Percentiles rank a stretch among this genome's conserved stretches.
phyloP scores from a whole-genome alignment of 768 basidiomycete species.

The Calocybe indica region DNA sequence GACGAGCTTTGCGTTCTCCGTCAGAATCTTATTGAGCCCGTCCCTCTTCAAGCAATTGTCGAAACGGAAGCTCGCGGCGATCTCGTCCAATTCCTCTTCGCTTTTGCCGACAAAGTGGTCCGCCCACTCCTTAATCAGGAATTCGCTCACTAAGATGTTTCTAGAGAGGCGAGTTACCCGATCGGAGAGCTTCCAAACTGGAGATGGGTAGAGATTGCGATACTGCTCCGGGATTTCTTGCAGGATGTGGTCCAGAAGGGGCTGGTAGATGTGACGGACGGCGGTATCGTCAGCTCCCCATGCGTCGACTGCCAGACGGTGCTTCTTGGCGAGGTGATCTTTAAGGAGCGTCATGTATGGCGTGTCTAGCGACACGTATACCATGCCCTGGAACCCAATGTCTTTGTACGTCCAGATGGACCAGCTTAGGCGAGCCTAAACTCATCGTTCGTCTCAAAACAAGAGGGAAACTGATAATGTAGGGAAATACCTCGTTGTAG shows the following conservation, averaged over 20 bases:
- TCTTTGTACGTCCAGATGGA: conserved; percentile 88
- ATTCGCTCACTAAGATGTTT: conserved; percentile 66
- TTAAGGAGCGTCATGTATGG: conserved; percentile 67
- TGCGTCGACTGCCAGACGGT: conserved; percentile 68
- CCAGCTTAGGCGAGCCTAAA: conserved; percentile 66
- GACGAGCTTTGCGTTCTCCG: conserved; percentile 30
- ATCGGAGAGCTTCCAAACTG: conserved; percentile 54
- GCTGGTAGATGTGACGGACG: conserved; percentile 57
- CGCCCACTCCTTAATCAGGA: conserved; percentile 68
- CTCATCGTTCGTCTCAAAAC: background rate
- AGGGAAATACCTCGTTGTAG: conserved; percentile 46
- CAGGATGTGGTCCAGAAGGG: conserved; percentile 57
- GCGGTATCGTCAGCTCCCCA: conserved; percentile 67
- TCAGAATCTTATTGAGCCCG: conserved; percentile 53
- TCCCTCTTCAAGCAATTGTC: conserved; percentile 65
- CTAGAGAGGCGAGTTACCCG: conserved; percentile 57
- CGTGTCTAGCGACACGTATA: conserved; percentile 60
- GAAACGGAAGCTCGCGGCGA: conserved; percentile 73
- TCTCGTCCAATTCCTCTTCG: conserved; percentile 56
- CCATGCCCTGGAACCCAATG: conserved; percentile 86
- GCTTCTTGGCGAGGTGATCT: conserved; percentile 71
- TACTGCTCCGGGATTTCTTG: conserved; percentile 46
- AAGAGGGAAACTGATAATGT: conserved; percentile 4
- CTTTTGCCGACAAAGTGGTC: conserved; percentile 58
- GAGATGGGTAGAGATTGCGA: conserved; percentile 54